These are phyloP conservation scores for Quercus cerris DNA, from an alignment of 306 rosid species.

Conservation along the genomic window DNA sequence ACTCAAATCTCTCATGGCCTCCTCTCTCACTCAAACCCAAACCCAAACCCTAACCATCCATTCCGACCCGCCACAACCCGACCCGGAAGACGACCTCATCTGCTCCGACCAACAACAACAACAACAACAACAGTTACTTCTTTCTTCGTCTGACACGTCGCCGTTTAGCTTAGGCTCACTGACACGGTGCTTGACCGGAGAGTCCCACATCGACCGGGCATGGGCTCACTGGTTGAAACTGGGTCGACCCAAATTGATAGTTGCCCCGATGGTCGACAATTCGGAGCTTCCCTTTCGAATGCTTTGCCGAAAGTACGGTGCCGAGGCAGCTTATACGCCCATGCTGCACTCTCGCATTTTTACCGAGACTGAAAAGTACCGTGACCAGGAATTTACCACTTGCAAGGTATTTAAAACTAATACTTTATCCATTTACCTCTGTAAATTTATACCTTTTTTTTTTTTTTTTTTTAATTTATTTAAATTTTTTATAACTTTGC, in stretches of 20 bases:
- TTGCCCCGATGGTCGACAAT: slow-evolving; percentile 97
- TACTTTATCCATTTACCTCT: neutral
- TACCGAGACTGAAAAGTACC: slow-evolving; percentile 72
- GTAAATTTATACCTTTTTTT: neutral
- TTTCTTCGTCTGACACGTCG: slow-evolving; percentile 4
- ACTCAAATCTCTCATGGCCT: slow-evolving; percentile 46
- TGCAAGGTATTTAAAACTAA: slow-evolving; percentile 43
- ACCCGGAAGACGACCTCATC: slow-evolving; percentile 31
- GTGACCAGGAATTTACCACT: slow-evolving; percentile 82
- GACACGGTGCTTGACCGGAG: slow-evolving; percentile 34
- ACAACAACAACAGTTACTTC: neutral
- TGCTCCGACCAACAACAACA: slow-evolving; percentile 28
- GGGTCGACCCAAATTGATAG: slow-evolving; percentile 77
- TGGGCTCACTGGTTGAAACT: slow-evolving; percentile 89
- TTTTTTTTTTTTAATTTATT: too few relatives aligned
- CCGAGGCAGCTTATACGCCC: slow-evolving; percentile 57
- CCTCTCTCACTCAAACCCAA: slow-evolving; percentile 19
- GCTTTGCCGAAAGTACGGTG: slow-evolving; percentile 93
- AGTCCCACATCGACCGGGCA: slow-evolving; percentile 61
- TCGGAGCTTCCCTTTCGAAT: slow-evolving; percentile 89
- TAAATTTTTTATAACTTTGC: neutral
- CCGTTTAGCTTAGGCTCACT: slow-evolving; percentile 21
- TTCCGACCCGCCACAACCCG: slow-evolving; percentile 27
- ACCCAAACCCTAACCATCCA: slow-evolving; percentile 8
- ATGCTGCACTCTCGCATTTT: slow-evolving; percentile 62